Conservation (phyloP, 2,329 filamentous ascomycete genomes). For the Penicillium frequentans region DNA sequence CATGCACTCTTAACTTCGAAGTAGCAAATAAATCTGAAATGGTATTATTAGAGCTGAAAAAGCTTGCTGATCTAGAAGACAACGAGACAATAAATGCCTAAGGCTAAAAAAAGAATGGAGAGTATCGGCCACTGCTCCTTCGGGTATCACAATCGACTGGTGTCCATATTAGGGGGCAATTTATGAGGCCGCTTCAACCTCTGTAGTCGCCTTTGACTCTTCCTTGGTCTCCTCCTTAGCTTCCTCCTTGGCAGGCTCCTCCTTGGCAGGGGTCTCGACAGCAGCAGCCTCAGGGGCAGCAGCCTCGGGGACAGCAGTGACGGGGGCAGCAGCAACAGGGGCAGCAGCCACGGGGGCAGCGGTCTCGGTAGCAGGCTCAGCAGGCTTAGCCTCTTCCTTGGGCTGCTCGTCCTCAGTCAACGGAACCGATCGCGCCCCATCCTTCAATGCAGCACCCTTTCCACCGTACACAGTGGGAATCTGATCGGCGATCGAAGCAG, state of each 20-base stretch:
- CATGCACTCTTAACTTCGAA: neutral
- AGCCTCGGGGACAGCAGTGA: conserved; percentile 14
- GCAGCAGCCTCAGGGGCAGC: conserved; percentile 11
- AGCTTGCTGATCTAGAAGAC: neutral
- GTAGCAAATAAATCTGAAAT: neutral
- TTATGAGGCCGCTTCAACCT: conserved; percentile 8
- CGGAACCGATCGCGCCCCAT: conserved; percentile 32
- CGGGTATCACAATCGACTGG: conserved; percentile 26
- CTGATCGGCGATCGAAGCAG: conserved; percentile 56
- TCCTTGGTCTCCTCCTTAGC: conserved; percentile 16
- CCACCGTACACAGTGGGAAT: conserved; percentile 81
- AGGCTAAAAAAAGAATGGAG: conserved; percentile 17
- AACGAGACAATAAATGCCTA: conserved; percentile 2
- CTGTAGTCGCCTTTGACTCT: conserved; percentile 5
- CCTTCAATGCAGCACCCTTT: conserved; percentile 56
- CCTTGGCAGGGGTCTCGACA: conserved; percentile 17
- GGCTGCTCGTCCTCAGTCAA: conserved; percentile 17
- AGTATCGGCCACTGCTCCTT: conserved; percentile 14
- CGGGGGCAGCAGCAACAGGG: conserved; percentile 8
- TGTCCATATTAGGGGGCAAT: conserved; percentile 15
- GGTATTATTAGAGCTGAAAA: neutral
- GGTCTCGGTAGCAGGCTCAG: conserved; percentile 8
- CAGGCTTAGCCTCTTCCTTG: conserved; percentile 19
- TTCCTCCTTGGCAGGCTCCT: conserved; percentile 11
- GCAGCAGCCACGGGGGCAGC: conserved; percentile 9